phyloP scores from a whole-genome alignment of 164 flowering plant genomes.

The Aristolochia fimbriata region DNA sequence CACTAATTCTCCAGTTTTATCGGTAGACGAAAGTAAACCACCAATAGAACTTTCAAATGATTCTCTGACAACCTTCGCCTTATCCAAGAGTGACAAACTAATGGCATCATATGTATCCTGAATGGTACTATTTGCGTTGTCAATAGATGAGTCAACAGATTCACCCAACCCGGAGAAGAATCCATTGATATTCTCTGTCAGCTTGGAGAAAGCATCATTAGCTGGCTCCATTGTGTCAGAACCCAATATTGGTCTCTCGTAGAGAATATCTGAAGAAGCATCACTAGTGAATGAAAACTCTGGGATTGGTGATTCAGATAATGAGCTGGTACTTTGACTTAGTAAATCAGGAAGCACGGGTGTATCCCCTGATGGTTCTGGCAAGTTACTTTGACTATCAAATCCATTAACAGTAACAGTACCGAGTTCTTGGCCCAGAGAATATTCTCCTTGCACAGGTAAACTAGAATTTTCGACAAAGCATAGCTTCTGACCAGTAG shows the following conservation, averaged over 20 bases:
- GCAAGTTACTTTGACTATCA: neutral
- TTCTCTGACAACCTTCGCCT: constrained; percentile 30
- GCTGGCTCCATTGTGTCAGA: constrained; percentile 24
- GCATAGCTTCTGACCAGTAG: constrained; percentile 17
- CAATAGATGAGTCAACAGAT: constrained; percentile 36
- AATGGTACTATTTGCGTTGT: constrained; percentile 31
- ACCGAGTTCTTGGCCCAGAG: neutral
- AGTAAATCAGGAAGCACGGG: constrained; percentile 16
- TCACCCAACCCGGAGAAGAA: constrained; percentile 25
- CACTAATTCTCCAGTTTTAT: constrained; percentile 39
- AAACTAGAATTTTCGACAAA: constrained; percentile 26
- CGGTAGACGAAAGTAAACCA: constrained; percentile 25
- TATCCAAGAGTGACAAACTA: constrained; percentile 29
- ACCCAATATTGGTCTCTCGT: constrained; percentile 18
- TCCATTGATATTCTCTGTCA: constrained; percentile 26
- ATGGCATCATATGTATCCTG: constrained; percentile 34
- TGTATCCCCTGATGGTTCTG: constrained; percentile 9
- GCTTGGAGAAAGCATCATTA: constrained; percentile 22
- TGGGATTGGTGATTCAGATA: constrained; percentile 15
- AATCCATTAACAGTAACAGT: constrained; percentile 3
- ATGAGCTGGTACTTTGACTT: constrained; percentile 13
- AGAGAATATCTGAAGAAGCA: constrained; percentile 13
- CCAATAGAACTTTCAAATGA: constrained; percentile 34
- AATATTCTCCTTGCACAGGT: constrained; percentile 3
- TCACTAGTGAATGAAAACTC: constrained; percentile 16